phyloP scores from a whole-genome alignment of 208 protist species.

The Trypanosomatidae sp. region DNA sequence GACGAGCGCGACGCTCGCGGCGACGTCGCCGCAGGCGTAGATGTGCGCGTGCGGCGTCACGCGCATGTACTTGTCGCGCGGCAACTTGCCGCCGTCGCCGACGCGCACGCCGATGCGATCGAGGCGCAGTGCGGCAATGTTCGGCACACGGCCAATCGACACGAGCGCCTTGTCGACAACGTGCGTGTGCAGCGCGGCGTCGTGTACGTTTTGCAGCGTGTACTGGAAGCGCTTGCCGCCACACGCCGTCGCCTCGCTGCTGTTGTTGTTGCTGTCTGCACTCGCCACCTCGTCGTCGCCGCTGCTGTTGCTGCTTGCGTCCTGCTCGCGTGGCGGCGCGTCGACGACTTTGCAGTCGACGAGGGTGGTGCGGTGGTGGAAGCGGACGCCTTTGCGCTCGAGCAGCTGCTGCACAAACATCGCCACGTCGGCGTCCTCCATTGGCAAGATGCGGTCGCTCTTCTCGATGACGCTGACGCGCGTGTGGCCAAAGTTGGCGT shows the following conservation, averaged over 20 bases:
- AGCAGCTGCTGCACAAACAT: slow-evolving; percentile 73
- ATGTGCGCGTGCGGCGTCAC: slow-evolving; percentile 67
- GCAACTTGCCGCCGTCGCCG: slow-evolving; percentile 14
- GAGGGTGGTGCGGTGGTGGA: slow-evolving; percentile 79
- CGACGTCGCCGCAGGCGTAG: slow-evolving; percentile 78
- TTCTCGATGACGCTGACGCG: slow-evolving; percentile 84
- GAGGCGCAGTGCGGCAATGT: slow-evolving; percentile 29
- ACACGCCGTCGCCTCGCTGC: too few species aligned
- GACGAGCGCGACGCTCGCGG: slow-evolving; percentile 61
- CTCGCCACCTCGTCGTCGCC: too few species aligned
- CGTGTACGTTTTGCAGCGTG: slow-evolving; percentile 41
- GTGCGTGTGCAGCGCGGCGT: slow-evolving; percentile 23
- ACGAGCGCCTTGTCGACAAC: slow-evolving; percentile 71
- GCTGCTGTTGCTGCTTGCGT: too few species aligned
- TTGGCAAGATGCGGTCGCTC: slow-evolving; percentile 65
- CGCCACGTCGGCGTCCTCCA: slow-evolving; percentile 83
- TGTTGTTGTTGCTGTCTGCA: too few species aligned
- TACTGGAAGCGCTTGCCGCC: slow-evolving; percentile 55
- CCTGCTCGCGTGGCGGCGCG: too few species aligned
- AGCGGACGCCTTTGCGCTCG: slow-evolving; percentile 49
- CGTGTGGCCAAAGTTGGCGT: slow-evolving; percentile 80
- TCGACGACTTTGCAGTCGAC: slow-evolving; percentile 45
- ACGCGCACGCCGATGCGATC: slow-evolving; percentile 39
- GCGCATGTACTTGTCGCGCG: slow-evolving; percentile 50
- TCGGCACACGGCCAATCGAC: slow-evolving; percentile 80